Evolutionary conservation across 139 green algal species (phyloP).

Genomic region (Haematococcus lacustris): DNA sequence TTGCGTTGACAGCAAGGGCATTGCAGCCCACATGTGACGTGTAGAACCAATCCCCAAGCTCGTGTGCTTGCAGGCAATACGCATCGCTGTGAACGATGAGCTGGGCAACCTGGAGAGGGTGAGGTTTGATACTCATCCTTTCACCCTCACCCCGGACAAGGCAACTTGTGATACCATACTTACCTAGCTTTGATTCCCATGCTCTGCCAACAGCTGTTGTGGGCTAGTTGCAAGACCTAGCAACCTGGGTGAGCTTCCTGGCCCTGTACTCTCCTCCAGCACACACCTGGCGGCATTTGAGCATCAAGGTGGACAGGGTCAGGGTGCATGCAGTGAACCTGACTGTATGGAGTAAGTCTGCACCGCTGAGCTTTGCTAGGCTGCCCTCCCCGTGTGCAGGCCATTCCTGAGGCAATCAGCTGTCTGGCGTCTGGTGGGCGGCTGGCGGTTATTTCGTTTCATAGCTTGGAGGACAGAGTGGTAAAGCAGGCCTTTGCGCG

Average conservation of each 20-base stretch:
- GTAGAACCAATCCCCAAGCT: no score
- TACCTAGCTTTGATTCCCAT: background rate
- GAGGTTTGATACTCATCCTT: background rate
- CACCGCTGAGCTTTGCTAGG: background rate
- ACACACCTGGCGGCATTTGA: background rate
- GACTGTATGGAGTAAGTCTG: no score
- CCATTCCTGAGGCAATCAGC: slow-evolving; percentile 31
- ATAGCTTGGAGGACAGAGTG: slow-evolving; percentile 87
- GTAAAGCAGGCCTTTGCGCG: slow-evolving; percentile 81
- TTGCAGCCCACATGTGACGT: no score
- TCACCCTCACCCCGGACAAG: background rate
- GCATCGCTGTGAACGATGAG: slow-evolving; percentile 96
- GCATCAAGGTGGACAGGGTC: background rate
- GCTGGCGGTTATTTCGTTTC: slow-evolving; percentile 89
- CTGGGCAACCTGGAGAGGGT: slow-evolving; percentile 53
- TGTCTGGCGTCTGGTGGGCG: slow-evolving; percentile 53
- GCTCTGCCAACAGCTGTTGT: background rate
- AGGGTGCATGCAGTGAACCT: background rate
- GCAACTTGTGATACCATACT: background rate
- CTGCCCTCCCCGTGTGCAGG: slow-evolving; percentile 6
- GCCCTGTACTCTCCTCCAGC: background rate
- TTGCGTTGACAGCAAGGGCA: no score
- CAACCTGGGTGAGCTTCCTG: background rate
- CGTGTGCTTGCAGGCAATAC: slow-evolving; percentile 73
- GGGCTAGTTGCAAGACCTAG: background rate